phyloP scores from a whole-genome alignment of 2,329 filamentous ascomycete genomes.

The Fusarium foetens region DNA sequence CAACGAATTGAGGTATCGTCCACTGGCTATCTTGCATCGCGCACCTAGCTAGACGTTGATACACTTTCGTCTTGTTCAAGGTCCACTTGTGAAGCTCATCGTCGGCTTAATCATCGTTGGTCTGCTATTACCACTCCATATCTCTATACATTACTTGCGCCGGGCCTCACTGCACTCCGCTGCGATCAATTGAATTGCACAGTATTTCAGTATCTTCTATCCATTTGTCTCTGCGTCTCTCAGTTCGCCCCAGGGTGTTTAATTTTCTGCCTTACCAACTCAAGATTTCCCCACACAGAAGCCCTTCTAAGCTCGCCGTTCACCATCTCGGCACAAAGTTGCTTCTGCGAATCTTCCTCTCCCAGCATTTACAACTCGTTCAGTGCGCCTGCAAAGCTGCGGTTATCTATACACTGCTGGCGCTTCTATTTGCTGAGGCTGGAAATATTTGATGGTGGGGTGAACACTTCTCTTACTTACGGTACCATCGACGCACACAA shows the following conservation, averaged over 20 bases:
- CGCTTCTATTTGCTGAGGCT: slow-evolving; percentile 11
- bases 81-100: slow-evolving; percentile 16
- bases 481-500: slow-evolving; percentile 10
- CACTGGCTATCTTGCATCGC: slow-evolving; percentile 21
- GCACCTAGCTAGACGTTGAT: slow-evolving; percentile 9
- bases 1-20: slow-evolving; percentile 10
- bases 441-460: slow-evolving; percentile 27
- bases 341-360: background rate
- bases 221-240: slow-evolving; percentile 5
- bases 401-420: background rate
- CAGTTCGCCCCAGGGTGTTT: slow-evolving; percentile 24
- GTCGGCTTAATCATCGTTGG: slow-evolving; percentile 13
- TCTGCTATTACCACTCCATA: slow-evolving; percentile 15
- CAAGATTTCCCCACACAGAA: slow-evolving; percentile 18
- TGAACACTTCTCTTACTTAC: slow-evolving; percentile 8
- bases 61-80: slow-evolving; percentile 14
- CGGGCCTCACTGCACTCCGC: slow-evolving; percentile 12
- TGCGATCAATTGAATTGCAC: slow-evolving; percentile 30
- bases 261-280: slow-evolving; percentile 20
- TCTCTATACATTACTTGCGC: slow-evolving; percentile 13
- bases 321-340: slow-evolving; percentile 14
- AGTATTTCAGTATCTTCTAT: background rate
- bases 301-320: slow-evolving; percentile 9
- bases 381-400: slow-evolving; percentile 26
- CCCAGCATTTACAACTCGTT: slow-evolving; percentile 9